Base-by-base conservation (phyloP, 2,329 filamentous ascomycete species). In the Periconia macrospinosa region DNA sequence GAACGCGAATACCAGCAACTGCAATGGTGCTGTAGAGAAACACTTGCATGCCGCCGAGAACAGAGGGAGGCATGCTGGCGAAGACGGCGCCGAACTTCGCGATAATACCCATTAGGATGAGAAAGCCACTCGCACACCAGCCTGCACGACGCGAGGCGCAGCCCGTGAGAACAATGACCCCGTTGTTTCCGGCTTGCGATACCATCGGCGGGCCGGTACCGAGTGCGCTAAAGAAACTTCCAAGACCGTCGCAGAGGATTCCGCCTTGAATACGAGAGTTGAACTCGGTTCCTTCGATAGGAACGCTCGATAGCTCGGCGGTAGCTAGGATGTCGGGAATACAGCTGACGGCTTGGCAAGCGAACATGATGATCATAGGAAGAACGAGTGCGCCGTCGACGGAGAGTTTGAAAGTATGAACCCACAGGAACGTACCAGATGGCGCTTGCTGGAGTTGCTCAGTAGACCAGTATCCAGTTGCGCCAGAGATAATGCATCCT, bases 11-110 rank as follows among this genome's bases (percentile, higher is more conserved):
- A 42, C 65, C 65, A 14, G 64, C 64, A 18, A 68, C 64, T 10
- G 63, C 59, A 18, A 68, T 68, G 11, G 62, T 69, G 46, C 58
- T 60, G 48, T 67, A 67, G 13, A 68, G 54, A 40, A 67, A 69
- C 9, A 68, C 62, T 54, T 79, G 77, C 76, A 80, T 80, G 9
- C 77, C 76, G 6, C 77, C 77, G 1, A 80, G 67, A 7, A 79
- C 76, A 6, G 76, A 75, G 3, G 66, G 65, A 15, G 62, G 64
- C 61, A 69, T 67, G 7, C 60, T 65, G 19, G 66, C 65, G 50
- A 68, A 66, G 2, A 69, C 56, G 9, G 65, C 64, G 7, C 66
- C 65, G 19, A 69, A 67, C 40, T 69, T 69, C 6, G 64, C 65
- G 27, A 67, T 51, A 8, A 68, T 54, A 6, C 64, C 66, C 62